Base-by-base conservation (phyloP, 1,284 basidiomycete genomes). In the Ganoderma resinaceum region DNA sequence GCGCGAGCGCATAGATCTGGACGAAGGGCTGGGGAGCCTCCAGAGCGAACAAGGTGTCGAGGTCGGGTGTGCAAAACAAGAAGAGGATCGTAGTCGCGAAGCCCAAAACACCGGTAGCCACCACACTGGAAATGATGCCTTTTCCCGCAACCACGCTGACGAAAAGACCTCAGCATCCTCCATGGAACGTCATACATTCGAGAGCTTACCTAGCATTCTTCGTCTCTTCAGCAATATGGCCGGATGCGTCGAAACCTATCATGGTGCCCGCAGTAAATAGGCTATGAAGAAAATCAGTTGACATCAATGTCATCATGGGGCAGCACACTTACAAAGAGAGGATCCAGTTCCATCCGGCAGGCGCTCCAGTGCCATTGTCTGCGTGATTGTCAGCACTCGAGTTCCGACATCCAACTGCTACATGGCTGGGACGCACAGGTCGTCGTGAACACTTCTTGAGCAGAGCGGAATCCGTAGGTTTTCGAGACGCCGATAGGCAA, bases 221-320 rank as follows among this genome's bases (percentile, higher is more conserved):
- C 0, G 95, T 95, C 80, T 96, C 95, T 80, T 96, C 95, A 2
- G 94, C 94, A 68, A 96, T 91, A 72, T 96, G 95, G 0, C 95
- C 95, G 20, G 93, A 91, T 0, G 94, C 94, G 78, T 95, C 95
- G 74, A 95, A 96, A 2, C 95, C 95, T 16, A 92, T 95, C 81
- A 96, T 82, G 0, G 91, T 93, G 14, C 94, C 93, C 1, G 93
- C 89, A 1, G 93, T 92, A 78, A 94, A 95, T 20, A 96, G 82
- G 83, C 93, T 94, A 65, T 16, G 37, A 33, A 70, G 31, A 74
- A 70, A 26, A 65, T 67, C 29, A 58, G 16, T 37, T 55, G 37
- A 14, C 31, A 52, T 9, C 3, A 4, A 26, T 1, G 31, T 75
- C 66, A 70, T 62, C 8, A 31, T 52, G 29, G 38, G 26, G 49